Conservation (phyloP, 2,329 filamentous ascomycete genomes). For the Sphaerulina musiva region DNA sequence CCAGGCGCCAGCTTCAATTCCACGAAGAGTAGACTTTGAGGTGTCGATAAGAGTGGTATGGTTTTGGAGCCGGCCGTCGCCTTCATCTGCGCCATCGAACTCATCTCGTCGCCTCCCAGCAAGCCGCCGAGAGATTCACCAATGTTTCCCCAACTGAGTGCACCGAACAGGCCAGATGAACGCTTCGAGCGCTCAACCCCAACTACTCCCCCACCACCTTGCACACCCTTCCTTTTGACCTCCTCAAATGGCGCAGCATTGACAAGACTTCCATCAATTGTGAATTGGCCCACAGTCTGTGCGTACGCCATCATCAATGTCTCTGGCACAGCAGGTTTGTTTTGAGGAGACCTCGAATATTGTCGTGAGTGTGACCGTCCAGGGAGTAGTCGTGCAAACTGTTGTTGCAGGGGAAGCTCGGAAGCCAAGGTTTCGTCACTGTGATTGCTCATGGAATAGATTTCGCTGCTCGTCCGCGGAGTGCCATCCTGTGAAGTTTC, state of each 20-base stretch:
- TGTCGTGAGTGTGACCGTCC: constrained; percentile 39
- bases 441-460: constrained; percentile 91
- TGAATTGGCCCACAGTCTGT: constrained; percentile 87
- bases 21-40: constrained; percentile 92
- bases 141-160: constrained; percentile 81
- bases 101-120: constrained; percentile 78
- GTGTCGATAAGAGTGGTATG: constrained; percentile 86
- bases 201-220: constrained; percentile 75
- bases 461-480: constrained; percentile 85
- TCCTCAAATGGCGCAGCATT: constrained; percentile 88
- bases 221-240: constrained; percentile 89
- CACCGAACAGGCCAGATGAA: constrained; percentile 71
- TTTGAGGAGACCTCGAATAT: constrained; percentile 35
- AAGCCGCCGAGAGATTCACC: constrained; percentile 83
- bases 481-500: constrained; percentile 71
- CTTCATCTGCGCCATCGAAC: constrained; percentile 93
- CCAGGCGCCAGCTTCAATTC: constrained; percentile 81
- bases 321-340: constrained; percentile 55
- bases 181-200: constrained; percentile 69
- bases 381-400: constrained; percentile 46
- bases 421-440: constrained; percentile 90
- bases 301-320: constrained; percentile 97
- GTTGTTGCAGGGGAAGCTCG: constrained; percentile 58
- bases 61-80: constrained; percentile 77
- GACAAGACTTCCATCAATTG: constrained; percentile 81